Evolutionary conservation across 139 green algal genomes (phyloP).

Genomic region (Tetradesmus obliquus): DNA sequence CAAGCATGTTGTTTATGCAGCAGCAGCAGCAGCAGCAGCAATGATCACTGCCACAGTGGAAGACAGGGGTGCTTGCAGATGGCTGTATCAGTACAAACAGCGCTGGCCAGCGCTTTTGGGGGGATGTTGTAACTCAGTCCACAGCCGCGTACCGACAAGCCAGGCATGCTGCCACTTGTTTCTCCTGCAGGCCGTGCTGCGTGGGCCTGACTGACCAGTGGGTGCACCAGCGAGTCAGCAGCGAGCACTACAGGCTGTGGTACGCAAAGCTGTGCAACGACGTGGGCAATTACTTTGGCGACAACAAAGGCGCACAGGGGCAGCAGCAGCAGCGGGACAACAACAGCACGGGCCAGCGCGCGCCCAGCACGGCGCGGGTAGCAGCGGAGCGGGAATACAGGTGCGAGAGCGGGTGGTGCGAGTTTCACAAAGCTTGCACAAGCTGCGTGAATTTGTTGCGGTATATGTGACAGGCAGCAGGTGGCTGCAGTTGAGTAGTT

Average conservation of each 20-base stretch:
- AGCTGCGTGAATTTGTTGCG: too few species aligned
- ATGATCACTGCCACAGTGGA: background rate
- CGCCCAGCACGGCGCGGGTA: background rate
- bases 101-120: background rate
- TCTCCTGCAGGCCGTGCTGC: conserved; percentile 83
- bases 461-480: too few species aligned
- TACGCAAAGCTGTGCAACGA: conserved; percentile 20
- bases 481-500: too few species aligned
- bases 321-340: conserved; percentile 4
- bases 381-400: conserved; percentile 13
- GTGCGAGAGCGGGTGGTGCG: background rate
- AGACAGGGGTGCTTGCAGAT: too few species aligned
- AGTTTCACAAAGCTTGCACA: background rate
- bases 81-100: background rate
- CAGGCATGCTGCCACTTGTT: too few species aligned
- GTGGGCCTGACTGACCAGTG: conserved; percentile 93
- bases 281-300: conserved; percentile 28
- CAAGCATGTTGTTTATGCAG: too few species aligned
- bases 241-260: conserved; percentile 55
- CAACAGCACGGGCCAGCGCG: background rate
- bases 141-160: too few species aligned
- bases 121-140: background rate
- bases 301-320: conserved; percentile 40
- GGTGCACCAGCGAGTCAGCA: conserved; percentile 80
- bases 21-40: background rate